Percentiles rank a stretch among this genome's conserved stretches.
These are phyloP conservation scores for Diutina rugosa DNA, from an alignment of 1,139 yeast genomes.

Conservation along the genomic window DNA sequence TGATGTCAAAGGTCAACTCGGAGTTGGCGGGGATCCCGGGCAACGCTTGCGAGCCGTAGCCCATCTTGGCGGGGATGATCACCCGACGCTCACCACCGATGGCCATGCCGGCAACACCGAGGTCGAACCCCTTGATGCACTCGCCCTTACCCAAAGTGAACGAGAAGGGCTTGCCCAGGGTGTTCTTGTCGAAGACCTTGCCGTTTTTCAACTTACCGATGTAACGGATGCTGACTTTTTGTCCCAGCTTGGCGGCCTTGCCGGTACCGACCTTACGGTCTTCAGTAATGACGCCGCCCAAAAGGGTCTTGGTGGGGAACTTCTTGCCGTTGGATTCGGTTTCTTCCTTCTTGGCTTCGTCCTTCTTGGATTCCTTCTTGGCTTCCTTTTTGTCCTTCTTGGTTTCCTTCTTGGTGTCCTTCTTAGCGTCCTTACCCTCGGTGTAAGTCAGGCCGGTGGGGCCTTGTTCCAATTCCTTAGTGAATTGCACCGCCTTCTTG, in stretches of 20 bases:
- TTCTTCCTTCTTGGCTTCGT: slow-evolving; percentile 11
- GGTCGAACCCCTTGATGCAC: slow-evolving; percentile 97
- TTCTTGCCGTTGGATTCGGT: slow-evolving; percentile 20
- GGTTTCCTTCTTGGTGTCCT: slow-evolving; percentile 15
- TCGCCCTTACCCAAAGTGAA: slow-evolving; percentile 94
- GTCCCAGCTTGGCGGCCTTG: slow-evolving; percentile 74
- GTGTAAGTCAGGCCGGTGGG: slow-evolving; percentile 41
- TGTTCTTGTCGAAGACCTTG: slow-evolving; percentile 91
- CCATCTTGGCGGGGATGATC: slow-evolving; percentile 89
- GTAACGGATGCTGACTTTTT: slow-evolving; percentile 92
- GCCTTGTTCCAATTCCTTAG: slow-evolving; percentile 86
- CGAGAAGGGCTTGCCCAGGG: slow-evolving; percentile 89
- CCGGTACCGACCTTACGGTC: slow-evolving; percentile 89
- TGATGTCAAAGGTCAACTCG: slow-evolving; percentile 90
- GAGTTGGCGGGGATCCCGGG: slow-evolving; percentile 98
- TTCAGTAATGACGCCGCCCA: slow-evolving; percentile 89
- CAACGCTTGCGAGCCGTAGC: slow-evolving; percentile 84
- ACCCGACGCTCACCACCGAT: slow-evolving; percentile 99
- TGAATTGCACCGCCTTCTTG: slow-evolving; percentile 72
- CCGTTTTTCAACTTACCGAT: slow-evolving; percentile 96
- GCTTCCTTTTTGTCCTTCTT: slow-evolving; percentile 11
- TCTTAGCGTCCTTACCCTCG: slow-evolving; percentile 14
- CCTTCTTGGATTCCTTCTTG: slow-evolving; percentile 13
- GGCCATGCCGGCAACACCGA: slow-evolving; percentile 97
- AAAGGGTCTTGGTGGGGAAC: slow-evolving; percentile 61